Percentiles rank a stretch among this genome's conserved stretches.
Conservation (phyloP, 2,329 filamentous ascomycete species). For the Diplodia mutila region DNA sequence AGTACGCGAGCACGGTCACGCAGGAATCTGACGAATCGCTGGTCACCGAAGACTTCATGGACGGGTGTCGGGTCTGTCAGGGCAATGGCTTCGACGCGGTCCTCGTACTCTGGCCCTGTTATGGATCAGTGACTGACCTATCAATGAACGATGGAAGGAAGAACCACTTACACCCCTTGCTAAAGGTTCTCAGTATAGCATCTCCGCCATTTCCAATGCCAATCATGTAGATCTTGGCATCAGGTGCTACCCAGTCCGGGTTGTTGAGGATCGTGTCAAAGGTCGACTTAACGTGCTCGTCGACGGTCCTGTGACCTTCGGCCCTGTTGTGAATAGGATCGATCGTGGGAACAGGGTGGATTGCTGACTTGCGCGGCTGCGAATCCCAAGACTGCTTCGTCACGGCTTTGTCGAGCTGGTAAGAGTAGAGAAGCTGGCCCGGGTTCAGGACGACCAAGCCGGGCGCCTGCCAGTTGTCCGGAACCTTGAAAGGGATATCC, state of each 20-base stretch:
- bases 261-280: conserved; percentile 65
- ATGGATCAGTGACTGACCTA: background rate
- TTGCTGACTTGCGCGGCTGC: conserved; percentile 63
- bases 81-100: conserved; percentile 18
- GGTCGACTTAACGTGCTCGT: conserved; percentile 67
- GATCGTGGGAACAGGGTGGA: conserved; percentile 24
- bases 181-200: conserved; percentile 1
- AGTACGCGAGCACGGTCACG: conserved; percentile 19
- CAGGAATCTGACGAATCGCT: conserved; percentile 10
- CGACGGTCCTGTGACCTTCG: conserved; percentile 59
- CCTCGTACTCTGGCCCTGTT: conserved; percentile 14
- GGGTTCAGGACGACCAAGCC: conserved; percentile 77
- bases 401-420: conserved; percentile 63
- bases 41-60: background rate
- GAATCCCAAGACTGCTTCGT: conserved; percentile 61
- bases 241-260: conserved; percentile 46
- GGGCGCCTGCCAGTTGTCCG: conserved; percentile 39
- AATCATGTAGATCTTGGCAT: conserved; percentile 69
- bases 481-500: conserved; percentile 5
- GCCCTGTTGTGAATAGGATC: conserved; percentile 64
- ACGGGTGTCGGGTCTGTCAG: conserved; percentile 19
- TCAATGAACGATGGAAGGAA: too few relatives aligned
- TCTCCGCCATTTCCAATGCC: conserved; percentile 51
- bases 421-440: conserved; percentile 78
- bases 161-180: conserved; percentile 4